Percentiles rank a stretch among this genome's conserved stretches.
phyloP scores from a whole-genome alignment of 208 protist genomes.

The Entamoeba histolytica region DNA sequence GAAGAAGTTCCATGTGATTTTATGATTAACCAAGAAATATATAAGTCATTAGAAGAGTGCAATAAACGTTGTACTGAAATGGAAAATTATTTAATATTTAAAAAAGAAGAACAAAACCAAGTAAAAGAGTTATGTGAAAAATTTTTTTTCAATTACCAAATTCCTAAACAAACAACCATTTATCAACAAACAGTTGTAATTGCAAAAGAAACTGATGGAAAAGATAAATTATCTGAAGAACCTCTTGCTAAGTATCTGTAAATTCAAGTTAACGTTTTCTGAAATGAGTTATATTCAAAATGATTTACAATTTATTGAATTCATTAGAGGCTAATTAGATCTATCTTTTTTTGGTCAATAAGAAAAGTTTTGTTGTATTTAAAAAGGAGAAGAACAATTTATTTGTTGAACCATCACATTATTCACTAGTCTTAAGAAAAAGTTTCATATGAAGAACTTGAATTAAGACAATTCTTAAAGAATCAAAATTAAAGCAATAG shows the following conservation, averaged over 20 bases:
- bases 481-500: too few species aligned
- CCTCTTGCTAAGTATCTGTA: background rate
- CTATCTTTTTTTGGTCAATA: too few species aligned
- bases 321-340: too few species aligned
- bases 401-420: too few species aligned
- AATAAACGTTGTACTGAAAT: background rate
- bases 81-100: background rate
- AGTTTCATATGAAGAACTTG: too few species aligned
- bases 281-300: too few species aligned
- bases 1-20: background rate
- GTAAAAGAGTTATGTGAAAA: background rate
- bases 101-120: background rate
- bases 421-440: too few species aligned
- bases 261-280: background rate
- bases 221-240: background rate
- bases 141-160: background rate
- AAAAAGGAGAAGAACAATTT: too few species aligned
- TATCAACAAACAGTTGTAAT: background rate
- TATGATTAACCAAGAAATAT: background rate
- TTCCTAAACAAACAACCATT: background rate
- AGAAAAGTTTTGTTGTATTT: too few species aligned
- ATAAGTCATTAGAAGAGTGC: background rate
- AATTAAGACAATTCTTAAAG: too few species aligned
- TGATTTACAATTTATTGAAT: too few species aligned
- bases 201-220: background rate